A percentile compares a stretch with the other conserved stretches of the same genome.
phyloP scores from a whole-genome alignment of 805 yeast species.

The Lipomyces yamanashiensis region DNA sequence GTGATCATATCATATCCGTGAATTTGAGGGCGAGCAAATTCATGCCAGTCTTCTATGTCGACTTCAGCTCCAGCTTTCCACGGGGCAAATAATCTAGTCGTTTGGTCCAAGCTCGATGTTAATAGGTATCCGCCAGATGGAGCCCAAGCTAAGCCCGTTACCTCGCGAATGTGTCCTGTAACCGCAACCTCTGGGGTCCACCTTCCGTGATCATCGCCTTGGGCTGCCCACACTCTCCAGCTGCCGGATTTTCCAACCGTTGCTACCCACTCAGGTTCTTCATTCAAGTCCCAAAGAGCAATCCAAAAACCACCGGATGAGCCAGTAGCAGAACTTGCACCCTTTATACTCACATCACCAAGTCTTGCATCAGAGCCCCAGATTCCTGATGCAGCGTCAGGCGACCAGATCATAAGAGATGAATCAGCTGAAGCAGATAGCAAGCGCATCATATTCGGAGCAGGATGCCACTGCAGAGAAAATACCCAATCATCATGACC shows the following conservation, averaged over 20 bases:
- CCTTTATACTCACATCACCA: constrained; percentile 93
- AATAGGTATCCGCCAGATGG: constrained; percentile 45
- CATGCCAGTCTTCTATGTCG: constrained; percentile 68
- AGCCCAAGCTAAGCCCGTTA: constrained; percentile 75
- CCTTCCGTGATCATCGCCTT: constrained; percentile 45
- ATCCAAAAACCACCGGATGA: constrained; percentile 78
- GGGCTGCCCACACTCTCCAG: constrained; percentile 71
- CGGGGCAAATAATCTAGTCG: constrained; percentile 79
- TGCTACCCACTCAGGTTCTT: constrained; percentile 54
- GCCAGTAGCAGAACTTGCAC: constrained; percentile 98
- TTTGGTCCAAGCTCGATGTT: constrained; percentile 72
- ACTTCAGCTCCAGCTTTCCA: constrained; percentile 52
- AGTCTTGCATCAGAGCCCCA: constrained; percentile 83
- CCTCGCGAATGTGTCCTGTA: constrained; percentile 75
- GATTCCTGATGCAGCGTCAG: constrained; percentile 81
- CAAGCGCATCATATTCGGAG: constrained; percentile 55
- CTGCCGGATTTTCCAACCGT: constrained; percentile 94
- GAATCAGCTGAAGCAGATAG: constrained; percentile 92
- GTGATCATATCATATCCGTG: constrained; percentile 98
- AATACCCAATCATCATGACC: constrained; percentile 99
- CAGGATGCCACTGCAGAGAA: constrained; percentile 78
- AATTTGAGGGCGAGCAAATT: constrained; percentile 94
- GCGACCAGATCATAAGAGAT: constrained; percentile 91
- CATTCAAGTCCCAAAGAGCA: constrained; percentile 61
- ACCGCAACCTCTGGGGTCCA: constrained; percentile 55